phyloP scores from a whole-genome alignment of 2,329 filamentous ascomycete species.

The Botryotinia convoluta region DNA sequence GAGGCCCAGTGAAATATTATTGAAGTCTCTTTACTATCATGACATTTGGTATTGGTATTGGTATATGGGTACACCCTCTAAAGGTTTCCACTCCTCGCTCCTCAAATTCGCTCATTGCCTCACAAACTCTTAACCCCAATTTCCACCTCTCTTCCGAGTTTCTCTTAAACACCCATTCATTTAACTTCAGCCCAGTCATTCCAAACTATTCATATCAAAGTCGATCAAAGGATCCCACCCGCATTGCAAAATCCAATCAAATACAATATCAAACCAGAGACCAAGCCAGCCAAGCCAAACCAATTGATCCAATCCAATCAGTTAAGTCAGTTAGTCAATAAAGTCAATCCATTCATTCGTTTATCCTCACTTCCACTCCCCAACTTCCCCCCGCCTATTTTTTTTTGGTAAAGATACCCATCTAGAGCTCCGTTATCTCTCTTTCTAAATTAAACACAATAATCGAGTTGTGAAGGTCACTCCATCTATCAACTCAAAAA shows the following conservation, averaged over 20 bases:
- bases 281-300: slow-evolving; percentile 18
- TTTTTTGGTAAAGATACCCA: background rate
- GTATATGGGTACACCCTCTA: slow-evolving; percentile 8
- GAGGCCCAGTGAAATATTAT: background rate
- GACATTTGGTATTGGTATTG: slow-evolving; percentile 7
- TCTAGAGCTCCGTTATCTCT: slow-evolving; percentile 2
- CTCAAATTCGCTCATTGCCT: background rate
- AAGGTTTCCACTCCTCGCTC: background rate
- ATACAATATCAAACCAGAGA: slow-evolving; percentile 10
- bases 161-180: background rate
- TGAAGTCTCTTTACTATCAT: slow-evolving; percentile 17
- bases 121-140: background rate
- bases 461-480: background rate
- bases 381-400: background rate
- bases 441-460: slow-evolving; percentile 9
- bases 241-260: slow-evolving; percentile 16
- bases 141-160: background rate
- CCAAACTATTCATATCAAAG: slow-evolving; percentile 10
- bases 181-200: slow-evolving; percentile 6
- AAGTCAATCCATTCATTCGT: slow-evolving; percentile 18
- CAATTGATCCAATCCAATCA: slow-evolving; percentile 20
- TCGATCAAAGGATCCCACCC: slow-evolving; percentile 4
- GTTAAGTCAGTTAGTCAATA: slow-evolving; percentile 21
- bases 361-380: background rate
- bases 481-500: background rate